phyloP scores from a whole-genome alignment of 129 eudicot genomes.

The Oenanthe sinensis region DNA sequence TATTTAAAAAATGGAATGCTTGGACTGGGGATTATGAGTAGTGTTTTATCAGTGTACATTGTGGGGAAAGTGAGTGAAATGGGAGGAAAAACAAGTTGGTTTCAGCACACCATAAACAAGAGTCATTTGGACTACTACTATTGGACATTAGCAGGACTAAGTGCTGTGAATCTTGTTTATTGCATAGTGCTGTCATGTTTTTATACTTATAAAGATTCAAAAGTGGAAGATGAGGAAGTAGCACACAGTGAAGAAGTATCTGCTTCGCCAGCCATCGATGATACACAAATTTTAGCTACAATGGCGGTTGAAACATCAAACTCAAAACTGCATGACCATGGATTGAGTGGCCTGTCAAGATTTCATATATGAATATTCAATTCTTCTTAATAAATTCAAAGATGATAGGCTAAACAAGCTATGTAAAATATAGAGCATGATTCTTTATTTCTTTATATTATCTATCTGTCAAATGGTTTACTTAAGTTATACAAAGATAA shows the following conservation, averaged over 20 bases:
- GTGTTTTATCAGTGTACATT: conserved; percentile 53
- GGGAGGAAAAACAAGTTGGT: conserved; percentile 43
- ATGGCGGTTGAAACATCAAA: conserved; percentile 1
- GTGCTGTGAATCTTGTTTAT: conserved; percentile 43
- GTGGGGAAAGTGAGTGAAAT: conserved; percentile 57
- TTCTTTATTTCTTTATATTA: not conserved
- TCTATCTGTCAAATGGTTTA: not conserved
- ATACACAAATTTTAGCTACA: not conserved
- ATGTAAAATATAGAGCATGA: not conserved
- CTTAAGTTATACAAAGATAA: not conserved
- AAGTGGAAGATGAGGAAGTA: conserved; percentile 11
- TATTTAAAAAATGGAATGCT: conserved; percentile 27
- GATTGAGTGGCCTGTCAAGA: not conserved
- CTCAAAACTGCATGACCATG: not conserved
- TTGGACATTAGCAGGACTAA: conserved; percentile 47
- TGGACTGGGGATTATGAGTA: conserved; percentile 49
- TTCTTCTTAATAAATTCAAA: not conserved
- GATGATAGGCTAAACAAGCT: not conserved
- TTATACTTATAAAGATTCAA: conserved; percentile 32
- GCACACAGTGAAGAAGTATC: not conserved
- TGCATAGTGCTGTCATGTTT: conserved; percentile 26
- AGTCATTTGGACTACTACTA: conserved; percentile 61
- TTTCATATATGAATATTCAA: not conserved
- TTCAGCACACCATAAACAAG: conserved; percentile 36
- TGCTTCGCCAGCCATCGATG: not conserved